Evolutionary conservation across 208 protist species (phyloP), one percentile per base, ranked within the genome.

Genomic region (Leishmania major): DNA sequence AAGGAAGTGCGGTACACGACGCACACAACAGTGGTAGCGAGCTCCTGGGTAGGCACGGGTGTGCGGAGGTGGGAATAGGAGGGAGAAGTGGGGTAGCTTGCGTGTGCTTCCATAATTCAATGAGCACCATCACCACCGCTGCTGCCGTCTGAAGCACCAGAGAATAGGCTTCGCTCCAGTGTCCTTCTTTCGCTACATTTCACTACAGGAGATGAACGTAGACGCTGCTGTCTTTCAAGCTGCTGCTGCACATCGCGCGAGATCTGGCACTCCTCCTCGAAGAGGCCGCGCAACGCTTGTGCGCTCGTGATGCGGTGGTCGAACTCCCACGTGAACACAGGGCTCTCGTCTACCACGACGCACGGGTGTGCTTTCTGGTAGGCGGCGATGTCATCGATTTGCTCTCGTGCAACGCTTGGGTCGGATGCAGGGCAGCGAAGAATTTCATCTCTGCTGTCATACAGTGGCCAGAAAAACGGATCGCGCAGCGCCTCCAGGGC

Each of bases 401-500:
- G 22, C 45, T 86, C 78, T 57, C 69, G 83, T 76, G 67, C 73
- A 70, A 62, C 74, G 5, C 35, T 49, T 19, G 72, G 49, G 73
- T 86, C 78, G 72, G 70, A 55, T n/a, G 64, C 62, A 22, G 73
- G 25, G 45, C 51, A 79, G 35, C 98, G 82, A 59, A 98, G 85
- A 49, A 98, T 76, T 25, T 96, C 95, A 66, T 92, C 87, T 35
- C 77, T 37, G 10, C 80, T 31, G 49, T 81, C 78, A 72, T 91
- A 91, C 2, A 93, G 49, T 0, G 84, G 6, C 51, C 79, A 62
- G 81, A 97, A 97, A 62, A 95, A 97, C 3, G 88, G 85, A 64
- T 95, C 84, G 37, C 79, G 83, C 31, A 97, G 86, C 10, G 90
- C 91, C 75, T 95, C 91, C 51, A 88, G 75, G 1, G 94, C 91